Evolutionary conservation across 345 rosid genomes (phyloP).

Genomic region (Euphorbia peplus): DNA sequence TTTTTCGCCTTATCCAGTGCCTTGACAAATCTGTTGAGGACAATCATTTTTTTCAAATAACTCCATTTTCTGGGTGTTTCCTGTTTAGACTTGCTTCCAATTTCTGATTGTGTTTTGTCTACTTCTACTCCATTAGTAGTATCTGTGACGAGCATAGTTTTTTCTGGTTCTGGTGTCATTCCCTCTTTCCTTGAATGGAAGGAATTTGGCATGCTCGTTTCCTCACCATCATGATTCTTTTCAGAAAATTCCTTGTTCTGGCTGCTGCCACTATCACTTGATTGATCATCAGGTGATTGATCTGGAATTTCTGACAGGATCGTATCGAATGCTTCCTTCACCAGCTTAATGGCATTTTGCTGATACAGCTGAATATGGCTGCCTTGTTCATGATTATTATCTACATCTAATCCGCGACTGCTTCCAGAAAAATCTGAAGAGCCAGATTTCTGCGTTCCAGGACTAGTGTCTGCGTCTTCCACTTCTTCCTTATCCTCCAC

Average conservation of each 20-base stretch:
- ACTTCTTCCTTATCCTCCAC: constrained; percentile 35
- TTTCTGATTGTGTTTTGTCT: constrained; percentile 32
- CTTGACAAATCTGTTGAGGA: constrained; percentile 74
- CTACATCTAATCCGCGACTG: constrained; percentile 15
- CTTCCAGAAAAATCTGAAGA: constrained; percentile 19
- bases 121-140: constrained; percentile 13
- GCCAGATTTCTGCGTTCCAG: constrained; percentile 15
- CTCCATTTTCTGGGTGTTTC: constrained; percentile 68
- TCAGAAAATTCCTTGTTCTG: constrained; percentile 37
- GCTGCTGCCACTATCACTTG: constrained; percentile 29
- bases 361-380: constrained; percentile 39
- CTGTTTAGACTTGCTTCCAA: constrained; percentile 31
- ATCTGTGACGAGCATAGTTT: constrained; percentile 8
- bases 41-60: constrained; percentile 66
- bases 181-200: constrained; percentile 19
- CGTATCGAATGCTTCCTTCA: constrained; percentile 75
- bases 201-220: constrained; percentile 27
- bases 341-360: constrained; percentile 58
- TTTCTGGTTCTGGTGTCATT: constrained; percentile 15
- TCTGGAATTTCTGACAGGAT: constrained; percentile 75
- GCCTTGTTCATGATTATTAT: constrained; percentile 32
- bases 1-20: constrained; percentile 64
- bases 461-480: constrained; percentile 14
- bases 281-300: constrained; percentile 52
- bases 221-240: constrained; percentile 31